Percentiles rank a stretch among this genome's conserved stretches.
Conservation (phyloP, 176 grass and related monocot species). For the Triticum urartu region DNA sequence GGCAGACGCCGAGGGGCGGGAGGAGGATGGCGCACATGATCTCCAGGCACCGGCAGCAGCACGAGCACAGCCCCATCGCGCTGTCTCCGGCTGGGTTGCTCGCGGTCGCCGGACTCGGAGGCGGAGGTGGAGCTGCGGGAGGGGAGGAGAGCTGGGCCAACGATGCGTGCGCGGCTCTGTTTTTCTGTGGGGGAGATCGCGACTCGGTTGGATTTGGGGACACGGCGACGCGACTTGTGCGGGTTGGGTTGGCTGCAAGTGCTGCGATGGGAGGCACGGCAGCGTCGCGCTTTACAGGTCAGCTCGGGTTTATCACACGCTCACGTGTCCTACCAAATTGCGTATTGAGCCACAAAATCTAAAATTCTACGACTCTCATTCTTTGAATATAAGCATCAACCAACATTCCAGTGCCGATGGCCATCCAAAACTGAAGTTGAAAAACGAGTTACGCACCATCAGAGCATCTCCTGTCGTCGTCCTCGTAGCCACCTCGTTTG, state of each 20-base stretch:
- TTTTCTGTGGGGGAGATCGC: background rate
- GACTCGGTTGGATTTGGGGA: background rate
- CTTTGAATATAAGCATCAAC: no score
- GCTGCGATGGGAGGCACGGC: background rate
- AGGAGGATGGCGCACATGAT: conserved; percentile 74
- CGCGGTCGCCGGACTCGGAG: conserved; percentile 3
- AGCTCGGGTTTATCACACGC: background rate
- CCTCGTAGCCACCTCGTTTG: no score
- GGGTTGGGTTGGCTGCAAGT: background rate
- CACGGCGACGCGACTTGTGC: background rate
- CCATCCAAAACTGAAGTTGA: no score
- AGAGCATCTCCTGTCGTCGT: no score
- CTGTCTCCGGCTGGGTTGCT: background rate
- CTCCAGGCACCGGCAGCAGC: conserved; percentile 78
- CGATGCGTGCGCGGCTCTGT: background rate
- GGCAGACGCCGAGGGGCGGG: conserved; percentile 76
- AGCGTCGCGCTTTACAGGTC: background rate
- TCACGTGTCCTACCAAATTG: background rate
- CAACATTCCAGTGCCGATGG: no score
- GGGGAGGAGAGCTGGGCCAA: background rate
- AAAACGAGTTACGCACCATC: no score
- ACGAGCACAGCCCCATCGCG: conserved; percentile 48
- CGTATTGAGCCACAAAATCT: background rate
- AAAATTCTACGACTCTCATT: no score
- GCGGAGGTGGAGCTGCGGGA: background rate